A percentile compares a stretch with the other conserved stretches of the same genome.
phyloP scores from a whole-genome alignment of 2,329 filamentous ascomycete genomes.

The Botrytis medusae region DNA sequence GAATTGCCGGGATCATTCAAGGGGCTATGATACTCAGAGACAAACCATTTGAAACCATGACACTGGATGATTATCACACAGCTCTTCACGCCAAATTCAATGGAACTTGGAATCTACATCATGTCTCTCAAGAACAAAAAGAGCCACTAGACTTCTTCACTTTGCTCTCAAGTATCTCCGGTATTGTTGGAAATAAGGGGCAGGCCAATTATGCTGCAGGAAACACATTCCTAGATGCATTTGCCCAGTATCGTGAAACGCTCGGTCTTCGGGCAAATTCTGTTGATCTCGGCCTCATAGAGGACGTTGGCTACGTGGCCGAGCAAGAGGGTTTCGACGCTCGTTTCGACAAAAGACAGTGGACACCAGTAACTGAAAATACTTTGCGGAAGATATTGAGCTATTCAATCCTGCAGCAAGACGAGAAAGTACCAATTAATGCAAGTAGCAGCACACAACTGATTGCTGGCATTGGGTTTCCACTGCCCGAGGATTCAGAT shows the following conservation, averaged over 20 bases:
- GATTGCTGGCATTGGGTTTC: constrained; percentile 35
- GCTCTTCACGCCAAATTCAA: constrained; percentile 24
- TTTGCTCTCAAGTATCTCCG: constrained; percentile 42
- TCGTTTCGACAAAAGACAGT: not conserved
- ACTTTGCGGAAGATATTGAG: constrained; percentile 37
- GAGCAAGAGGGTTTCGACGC: not conserved
- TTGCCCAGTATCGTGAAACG: constrained; percentile 2
- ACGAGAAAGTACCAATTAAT: constrained; percentile 22
- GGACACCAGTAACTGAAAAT: constrained; percentile 27
- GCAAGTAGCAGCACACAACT: constrained; percentile 33
- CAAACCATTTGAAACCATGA: constrained; percentile 25
- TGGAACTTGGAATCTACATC: constrained; percentile 33
- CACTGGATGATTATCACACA: constrained; percentile 23
- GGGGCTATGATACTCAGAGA: constrained; percentile 39
- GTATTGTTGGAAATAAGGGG: constrained; percentile 40
- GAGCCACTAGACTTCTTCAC: constrained; percentile 44
- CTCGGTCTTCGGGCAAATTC: constrained; percentile 10
- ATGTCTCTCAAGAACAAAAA: constrained; percentile 28
- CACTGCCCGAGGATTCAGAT: constrained; percentile 33
- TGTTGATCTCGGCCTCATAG: constrained; percentile 23
- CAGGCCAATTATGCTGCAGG: constrained; percentile 52
- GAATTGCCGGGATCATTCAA: constrained; percentile 37
- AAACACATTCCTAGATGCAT: constrained; percentile 48
- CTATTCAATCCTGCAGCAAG: constrained; percentile 38
- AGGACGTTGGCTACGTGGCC: constrained; percentile 41